Percentiles rank a stretch among this genome's conserved stretches.
Evolutionary conservation across 2,329 filamentous ascomycete genomes (phyloP).

Genomic region (Pestalotiopsis sp.): DNA sequence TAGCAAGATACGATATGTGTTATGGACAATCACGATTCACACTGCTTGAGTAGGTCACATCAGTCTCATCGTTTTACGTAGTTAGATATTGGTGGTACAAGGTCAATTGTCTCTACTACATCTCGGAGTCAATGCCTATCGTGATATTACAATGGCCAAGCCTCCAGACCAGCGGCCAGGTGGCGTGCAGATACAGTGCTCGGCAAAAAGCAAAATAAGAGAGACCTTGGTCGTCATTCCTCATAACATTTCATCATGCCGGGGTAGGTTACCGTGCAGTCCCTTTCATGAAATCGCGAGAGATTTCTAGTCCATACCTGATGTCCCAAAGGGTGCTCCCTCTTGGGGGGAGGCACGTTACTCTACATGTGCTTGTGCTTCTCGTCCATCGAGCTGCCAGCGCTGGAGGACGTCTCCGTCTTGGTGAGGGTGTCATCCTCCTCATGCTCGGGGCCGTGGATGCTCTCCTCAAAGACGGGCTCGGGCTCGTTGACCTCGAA

Average conservation of each 20-base stretch:
- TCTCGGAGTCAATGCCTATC: conserved; percentile 6
- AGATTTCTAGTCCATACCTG: neutral
- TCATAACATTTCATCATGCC: conserved; percentile 11
- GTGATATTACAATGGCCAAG: conserved; percentile 15
- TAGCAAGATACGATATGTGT: no score
- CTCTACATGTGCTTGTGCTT: conserved; percentile 28
- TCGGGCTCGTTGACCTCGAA: conserved; percentile 90
- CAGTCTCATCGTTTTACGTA: no score
- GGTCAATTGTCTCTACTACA: conserved; percentile 15
- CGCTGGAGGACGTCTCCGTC: conserved; percentile 62
- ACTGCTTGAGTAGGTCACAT: no score
- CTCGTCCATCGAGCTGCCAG: conserved; percentile 61
- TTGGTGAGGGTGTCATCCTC: conserved; percentile 61
- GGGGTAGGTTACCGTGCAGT: neutral
- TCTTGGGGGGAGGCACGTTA: no score
- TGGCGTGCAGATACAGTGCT: conserved; percentile 2
- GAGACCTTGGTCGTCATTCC: conserved; percentile 8
- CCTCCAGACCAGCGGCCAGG: conserved; percentile 7
- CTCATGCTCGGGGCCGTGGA: conserved; percentile 69
- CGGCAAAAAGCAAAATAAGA: neutral
- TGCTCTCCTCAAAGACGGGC: conserved; percentile 85
- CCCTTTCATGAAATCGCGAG: neutral
- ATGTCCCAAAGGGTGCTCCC: no score
- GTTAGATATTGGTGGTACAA: neutral
- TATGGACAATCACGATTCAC: no score